Conservation (phyloP, 176 grass and related monocot species). For the Stipa capillata region DNA sequence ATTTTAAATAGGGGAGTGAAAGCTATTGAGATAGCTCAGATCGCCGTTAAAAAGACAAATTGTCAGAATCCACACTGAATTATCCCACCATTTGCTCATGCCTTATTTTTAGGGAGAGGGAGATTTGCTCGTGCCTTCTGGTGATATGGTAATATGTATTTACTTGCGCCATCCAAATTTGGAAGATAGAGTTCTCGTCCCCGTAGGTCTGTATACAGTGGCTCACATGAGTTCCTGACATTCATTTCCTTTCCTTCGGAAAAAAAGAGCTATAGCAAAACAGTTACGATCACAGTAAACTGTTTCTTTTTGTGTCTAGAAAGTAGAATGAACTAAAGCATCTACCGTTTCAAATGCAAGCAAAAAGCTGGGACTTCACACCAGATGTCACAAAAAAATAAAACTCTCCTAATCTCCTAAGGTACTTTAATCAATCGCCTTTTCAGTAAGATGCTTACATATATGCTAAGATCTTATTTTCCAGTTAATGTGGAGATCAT, state of each 20-base stretch:
- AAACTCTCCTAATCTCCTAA: neutral
- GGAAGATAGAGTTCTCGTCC: no score
- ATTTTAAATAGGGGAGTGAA: no score
- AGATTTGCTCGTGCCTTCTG: no score
- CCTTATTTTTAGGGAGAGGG: no score
- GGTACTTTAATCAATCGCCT: neutral
- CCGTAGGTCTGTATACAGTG: no score
- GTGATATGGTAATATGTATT: no score
- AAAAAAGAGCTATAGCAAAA: neutral
- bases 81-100: neutral
- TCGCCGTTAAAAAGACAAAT: neutral
- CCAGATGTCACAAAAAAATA: neutral
- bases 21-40: no score
- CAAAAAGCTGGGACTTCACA: neutral
- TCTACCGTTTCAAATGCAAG: neutral
- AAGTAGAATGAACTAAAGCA: neutral
- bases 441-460: neutral
- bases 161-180: no score
- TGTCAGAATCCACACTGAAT: neutral
- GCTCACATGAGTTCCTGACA: neutral
- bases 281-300: neutral
- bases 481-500: neutral
- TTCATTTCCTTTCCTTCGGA: neutral
- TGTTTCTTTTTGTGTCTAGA: no score
- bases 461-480: conserved; percentile 8